Conservation (phyloP, 2,329 filamentous ascomycete genomes). For the Fusarium devonianum region DNA sequence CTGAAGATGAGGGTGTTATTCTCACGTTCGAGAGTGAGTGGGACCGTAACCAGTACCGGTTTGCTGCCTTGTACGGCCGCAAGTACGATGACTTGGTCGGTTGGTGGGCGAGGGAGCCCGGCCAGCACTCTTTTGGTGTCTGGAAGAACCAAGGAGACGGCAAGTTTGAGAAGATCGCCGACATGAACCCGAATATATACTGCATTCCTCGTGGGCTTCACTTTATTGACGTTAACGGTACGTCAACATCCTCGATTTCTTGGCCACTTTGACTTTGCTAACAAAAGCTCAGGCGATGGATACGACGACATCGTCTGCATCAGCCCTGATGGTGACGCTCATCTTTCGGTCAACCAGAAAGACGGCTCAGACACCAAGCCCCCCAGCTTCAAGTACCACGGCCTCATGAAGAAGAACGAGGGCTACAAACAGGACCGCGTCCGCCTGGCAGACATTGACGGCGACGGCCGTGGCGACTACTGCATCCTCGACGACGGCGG, state of each 20-base stretch:
- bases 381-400: not conserved
- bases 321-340: constrained; percentile 20
- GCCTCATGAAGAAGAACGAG: constrained; percentile 5
- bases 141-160: constrained; percentile 4
- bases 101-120: constrained; percentile 21
- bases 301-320: constrained; percentile 45
- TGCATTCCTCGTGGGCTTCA: constrained; percentile 2
- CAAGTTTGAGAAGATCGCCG: constrained; percentile 27
- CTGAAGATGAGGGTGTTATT: constrained; percentile 21
- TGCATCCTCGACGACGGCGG: constrained; percentile 38
- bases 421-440: constrained; percentile 22
- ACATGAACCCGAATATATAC: constrained; percentile 5
- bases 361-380: not conserved
- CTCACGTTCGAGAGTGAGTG: constrained; percentile 27
- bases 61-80: constrained; percentile 27
- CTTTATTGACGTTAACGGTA: constrained; percentile 9
- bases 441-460: constrained; percentile 40
- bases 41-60: constrained; percentile 37
- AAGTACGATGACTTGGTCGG: constrained; percentile 35
- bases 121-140: constrained; percentile 2
- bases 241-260: not conserved
- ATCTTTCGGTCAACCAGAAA: not conserved
- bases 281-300: constrained; percentile 24
- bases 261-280: not conserved
- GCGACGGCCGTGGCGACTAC: constrained; percentile 47